Base-by-base conservation (phyloP, 768 basidiomycete genomes). In the Trametes gibbosa region DNA sequence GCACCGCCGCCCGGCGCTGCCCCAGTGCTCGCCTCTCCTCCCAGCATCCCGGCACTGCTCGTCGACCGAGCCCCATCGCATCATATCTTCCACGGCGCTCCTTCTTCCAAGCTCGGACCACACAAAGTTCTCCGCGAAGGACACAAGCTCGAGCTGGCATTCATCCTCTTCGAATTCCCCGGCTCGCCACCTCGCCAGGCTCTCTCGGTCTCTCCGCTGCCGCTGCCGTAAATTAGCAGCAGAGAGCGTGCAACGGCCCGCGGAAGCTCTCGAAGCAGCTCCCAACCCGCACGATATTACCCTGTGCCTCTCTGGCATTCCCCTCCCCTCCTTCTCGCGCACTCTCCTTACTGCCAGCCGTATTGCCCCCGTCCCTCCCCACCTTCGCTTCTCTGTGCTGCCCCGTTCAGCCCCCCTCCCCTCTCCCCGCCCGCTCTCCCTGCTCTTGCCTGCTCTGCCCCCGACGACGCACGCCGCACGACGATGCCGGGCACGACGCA, bases 401-500 rank as follows among this genome's bases (percentile, higher is more conserved):
- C 56, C 27, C 58, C 45, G 41, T 32, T 51, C 52, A 42, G 59
- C 53, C 37, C 54, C 43, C 50, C 40, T 49, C 57, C 53, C 50
- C 47, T 47, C 37, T 56, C 53, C 58, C 54, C 34, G 56, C 61
- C 46, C 23, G 17, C 46, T 29, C 46, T 53, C 58, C 39, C 27
- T 39, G 40, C 19, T 50, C 56, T 25, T n/a, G 40, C 41, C 54
- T 48, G 50, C 58, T 27, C 58, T 34, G 56, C 52, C 45, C 47
- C 48, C 54, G 45, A 17, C 55, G 23, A 32, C 29, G 29, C 29
- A 32, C 29, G 29, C 29, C 29, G 29, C n/a, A 24, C 13, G 21
- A 55, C 45, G 64, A 88, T 89, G 87, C 87, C 87, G 59, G 80
- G 79, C 27, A 73, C 77, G 64, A 76, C 83, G 14, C 79, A 85